These are phyloP conservation scores for Tylopilus orsonianus DNA, from an alignment of 1,284 basidiomycete genomes.

Conservation along the genomic window DNA sequence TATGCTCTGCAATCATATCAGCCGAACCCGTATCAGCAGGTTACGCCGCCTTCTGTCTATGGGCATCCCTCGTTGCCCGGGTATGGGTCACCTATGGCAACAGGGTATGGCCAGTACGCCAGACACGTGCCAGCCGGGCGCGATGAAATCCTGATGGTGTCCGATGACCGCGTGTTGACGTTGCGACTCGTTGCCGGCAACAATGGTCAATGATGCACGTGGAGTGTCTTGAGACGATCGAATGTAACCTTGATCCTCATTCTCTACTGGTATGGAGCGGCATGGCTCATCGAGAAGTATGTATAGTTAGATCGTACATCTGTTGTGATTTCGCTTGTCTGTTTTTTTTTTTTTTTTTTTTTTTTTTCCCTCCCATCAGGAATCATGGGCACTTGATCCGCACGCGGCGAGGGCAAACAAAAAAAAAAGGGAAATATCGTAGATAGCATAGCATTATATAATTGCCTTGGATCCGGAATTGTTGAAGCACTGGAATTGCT, in stretches of 20 bases:
- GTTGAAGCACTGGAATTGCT: no score
- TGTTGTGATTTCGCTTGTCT: constrained; percentile 31
- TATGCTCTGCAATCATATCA: constrained; percentile 35
- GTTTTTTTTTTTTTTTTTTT: no score
- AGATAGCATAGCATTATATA: no score
- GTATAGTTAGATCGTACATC: constrained; percentile 33
- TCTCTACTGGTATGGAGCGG: constrained; percentile 21
- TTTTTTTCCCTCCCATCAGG: no score
- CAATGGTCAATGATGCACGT: constrained; percentile 4
- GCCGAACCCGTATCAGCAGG: constrained; percentile 38
- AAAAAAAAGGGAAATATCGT: no score
- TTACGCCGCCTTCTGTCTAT: constrained; percentile 26
- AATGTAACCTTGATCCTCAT: constrained; percentile 13
- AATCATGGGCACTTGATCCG: no score
- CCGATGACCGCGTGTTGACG: constrained; percentile 75
- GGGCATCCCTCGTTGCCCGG: constrained; percentile 39
- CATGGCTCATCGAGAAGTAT: constrained; percentile 8
- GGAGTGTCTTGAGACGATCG: not conserved
- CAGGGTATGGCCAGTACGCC: constrained; percentile 39
- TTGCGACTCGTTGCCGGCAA: constrained; percentile 40
- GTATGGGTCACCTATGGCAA: constrained; percentile 39
- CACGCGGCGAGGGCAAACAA: no score
- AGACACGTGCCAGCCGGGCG: constrained; percentile 53
- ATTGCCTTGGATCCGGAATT: no score
- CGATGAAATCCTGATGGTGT: constrained; percentile 79